Evolutionary conservation across 2,329 filamentous ascomycete species (phyloP).

Genomic region (Diaporthe vexans): DNA sequence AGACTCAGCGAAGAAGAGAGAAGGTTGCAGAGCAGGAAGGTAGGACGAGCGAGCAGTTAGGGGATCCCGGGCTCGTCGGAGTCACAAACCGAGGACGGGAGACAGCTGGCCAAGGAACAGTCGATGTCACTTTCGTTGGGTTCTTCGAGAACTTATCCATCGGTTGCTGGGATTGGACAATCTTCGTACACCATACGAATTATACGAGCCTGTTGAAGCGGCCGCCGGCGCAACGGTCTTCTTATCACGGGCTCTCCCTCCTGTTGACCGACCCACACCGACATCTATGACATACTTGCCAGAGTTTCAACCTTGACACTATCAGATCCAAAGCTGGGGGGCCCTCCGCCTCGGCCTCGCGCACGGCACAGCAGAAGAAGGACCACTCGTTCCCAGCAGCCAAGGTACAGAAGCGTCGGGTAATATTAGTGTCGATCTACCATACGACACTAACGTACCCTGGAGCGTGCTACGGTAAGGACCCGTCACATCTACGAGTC

Average conservation of each 20-base stretch:
- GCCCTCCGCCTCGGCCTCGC: background rate
- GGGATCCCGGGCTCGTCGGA: no score
- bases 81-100: background rate
- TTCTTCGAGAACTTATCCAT: background rate
- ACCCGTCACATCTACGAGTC: conserved; percentile 17
- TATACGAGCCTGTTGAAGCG: background rate
- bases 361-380: background rate
- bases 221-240: background rate
- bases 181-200: background rate
- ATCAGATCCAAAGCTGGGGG: background rate
- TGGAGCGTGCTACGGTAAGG: background rate
- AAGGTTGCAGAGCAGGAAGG: background rate
- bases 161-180: background rate
- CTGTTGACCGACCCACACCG: conserved; percentile 14
- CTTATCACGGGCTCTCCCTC: background rate
- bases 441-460: conserved; percentile 4
- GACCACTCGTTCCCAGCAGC: background rate
- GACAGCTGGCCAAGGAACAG: background rate
- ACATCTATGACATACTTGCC: background rate
- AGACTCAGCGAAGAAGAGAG: no score
- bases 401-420: conserved; percentile 1
- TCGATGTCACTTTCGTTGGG: no score
- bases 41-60: no score
- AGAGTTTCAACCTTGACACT: conserved; percentile 10
- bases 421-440: conserved; percentile 12